These are phyloP conservation scores for Mallotus repandus DNA, from an alignment of 441 rosid genomes.

Conservation along the genomic window DNA sequence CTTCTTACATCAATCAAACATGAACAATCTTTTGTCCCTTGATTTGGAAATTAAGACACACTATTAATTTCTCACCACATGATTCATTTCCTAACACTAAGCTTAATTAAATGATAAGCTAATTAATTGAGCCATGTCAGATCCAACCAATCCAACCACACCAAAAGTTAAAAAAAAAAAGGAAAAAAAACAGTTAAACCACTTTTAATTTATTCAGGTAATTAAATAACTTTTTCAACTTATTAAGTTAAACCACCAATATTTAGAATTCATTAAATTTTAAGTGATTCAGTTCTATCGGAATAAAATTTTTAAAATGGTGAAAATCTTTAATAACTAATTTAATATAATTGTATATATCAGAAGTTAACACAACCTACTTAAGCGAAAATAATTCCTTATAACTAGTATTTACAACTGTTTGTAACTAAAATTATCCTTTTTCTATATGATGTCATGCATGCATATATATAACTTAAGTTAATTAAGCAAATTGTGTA, in stretches of 20 bases:
- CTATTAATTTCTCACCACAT: conserved; percentile 5
- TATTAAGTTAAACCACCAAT: too few relatives aligned
- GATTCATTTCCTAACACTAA: background rate
- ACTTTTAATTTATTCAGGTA: background rate
- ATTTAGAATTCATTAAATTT: too few relatives aligned
- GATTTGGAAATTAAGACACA: conserved; percentile 9
- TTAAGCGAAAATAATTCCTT: too few relatives aligned
- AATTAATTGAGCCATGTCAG: conserved; percentile 25
- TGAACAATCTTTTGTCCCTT: conserved; percentile 18
- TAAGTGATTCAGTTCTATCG: too few relatives aligned
- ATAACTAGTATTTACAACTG: too few relatives aligned
- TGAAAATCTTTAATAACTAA: too few relatives aligned
- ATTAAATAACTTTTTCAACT: too few relatives aligned
- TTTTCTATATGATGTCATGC: conserved; percentile 2
- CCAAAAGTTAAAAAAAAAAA: too few relatives aligned
- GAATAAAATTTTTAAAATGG: too few relatives aligned
- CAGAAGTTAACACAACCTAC: too few relatives aligned
- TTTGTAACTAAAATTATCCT: background rate
- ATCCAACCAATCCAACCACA: conserved; percentile 17
- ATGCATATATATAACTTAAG: too few relatives aligned
- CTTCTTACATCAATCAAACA: conserved; percentile 20
- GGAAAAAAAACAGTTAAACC: background rate
- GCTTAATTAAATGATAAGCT: conserved; percentile 13
- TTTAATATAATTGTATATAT: too few relatives aligned
- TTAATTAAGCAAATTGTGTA: background rate